phyloP scores from a whole-genome alignment of 2,329 filamentous ascomycete genomes.

The Monilinia laxa region DNA sequence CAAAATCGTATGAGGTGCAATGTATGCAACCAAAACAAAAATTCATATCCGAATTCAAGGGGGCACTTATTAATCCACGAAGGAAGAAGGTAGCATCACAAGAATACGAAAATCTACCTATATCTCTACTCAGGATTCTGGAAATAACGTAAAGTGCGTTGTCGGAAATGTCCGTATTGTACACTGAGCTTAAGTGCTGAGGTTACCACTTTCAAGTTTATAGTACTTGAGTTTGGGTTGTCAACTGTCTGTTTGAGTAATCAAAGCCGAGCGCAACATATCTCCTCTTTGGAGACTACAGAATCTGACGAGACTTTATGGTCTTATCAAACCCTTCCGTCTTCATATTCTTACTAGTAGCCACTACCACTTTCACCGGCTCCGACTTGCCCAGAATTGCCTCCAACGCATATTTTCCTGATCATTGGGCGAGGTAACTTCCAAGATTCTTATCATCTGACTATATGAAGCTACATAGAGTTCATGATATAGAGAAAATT shows the following conservation, averaged over 20 bases:
- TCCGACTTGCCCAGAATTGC: neutral
- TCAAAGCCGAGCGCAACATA: neutral
- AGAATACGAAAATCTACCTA: neutral
- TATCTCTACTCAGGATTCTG: neutral
- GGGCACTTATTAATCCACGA: neutral
- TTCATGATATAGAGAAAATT: neutral
- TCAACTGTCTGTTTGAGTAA: neutral
- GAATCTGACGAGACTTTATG: neutral
- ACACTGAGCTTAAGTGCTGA: neutral
- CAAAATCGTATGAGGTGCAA: neutral
- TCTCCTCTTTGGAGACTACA: neutral
- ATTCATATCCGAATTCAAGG: too few relatives aligned
- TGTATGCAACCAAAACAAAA: neutral
- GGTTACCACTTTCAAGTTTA: neutral
- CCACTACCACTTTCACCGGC: neutral
- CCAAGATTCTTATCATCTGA: neutral
- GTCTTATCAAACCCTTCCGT: neutral
- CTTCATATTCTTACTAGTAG: neutral
- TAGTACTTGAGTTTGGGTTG: too few relatives aligned
- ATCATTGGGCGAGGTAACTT: neutral
- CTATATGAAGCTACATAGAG: too few relatives aligned
- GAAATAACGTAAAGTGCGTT: neutral
- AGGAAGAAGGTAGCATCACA: neutral
- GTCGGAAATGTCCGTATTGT: neutral
- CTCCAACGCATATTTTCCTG: neutral